Evolutionary conservation across 805 yeast genomes (phyloP).

Genomic region (Lipomyces anomalus): DNA sequence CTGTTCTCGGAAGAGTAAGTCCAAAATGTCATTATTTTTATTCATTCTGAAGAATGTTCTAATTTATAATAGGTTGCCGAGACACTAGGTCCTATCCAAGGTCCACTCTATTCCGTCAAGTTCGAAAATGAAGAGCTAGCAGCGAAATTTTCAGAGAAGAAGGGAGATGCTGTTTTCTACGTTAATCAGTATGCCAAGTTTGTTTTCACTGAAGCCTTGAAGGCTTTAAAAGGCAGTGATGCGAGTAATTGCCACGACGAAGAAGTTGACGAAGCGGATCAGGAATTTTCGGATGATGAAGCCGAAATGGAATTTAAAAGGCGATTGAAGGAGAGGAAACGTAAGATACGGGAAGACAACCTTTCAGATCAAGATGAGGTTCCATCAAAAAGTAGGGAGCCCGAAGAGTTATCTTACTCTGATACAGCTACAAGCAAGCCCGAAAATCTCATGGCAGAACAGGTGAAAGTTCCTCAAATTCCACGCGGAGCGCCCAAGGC

Average conservation of each 20-base stretch:
- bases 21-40: not conserved
- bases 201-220: slow-evolving; percentile 66
- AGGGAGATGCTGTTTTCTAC: slow-evolving; percentile 59
- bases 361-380: not conserved
- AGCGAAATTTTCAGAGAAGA: slow-evolving; percentile 36
- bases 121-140: slow-evolving; percentile 47
- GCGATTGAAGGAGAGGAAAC: slow-evolving; percentile 49
- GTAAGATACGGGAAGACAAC: slow-evolving; percentile 15
- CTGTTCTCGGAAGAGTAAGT: slow-evolving; percentile 66
- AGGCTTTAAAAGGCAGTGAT: slow-evolving; percentile 75
- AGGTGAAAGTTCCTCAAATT: not conserved
- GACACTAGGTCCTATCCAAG: slow-evolving; percentile 79
- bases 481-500: slow-evolving; percentile 1
- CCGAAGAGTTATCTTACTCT: slow-evolving; percentile 1
- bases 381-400: too few species aligned
- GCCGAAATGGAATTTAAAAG: slow-evolving; percentile 68
- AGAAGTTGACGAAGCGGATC: slow-evolving; percentile 82
- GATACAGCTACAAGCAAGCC: not conserved
- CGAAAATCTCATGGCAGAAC: slow-evolving; percentile 1
- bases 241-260: slow-evolving; percentile 95
- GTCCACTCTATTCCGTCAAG: slow-evolving; percentile 75
- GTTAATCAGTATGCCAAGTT: slow-evolving; percentile 80
- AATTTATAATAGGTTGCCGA: slow-evolving; percentile 40
- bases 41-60: not conserved
- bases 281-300: slow-evolving; percentile 70